Evolutionary conservation across 1,284 basidiomycete species (phyloP).

Genomic region (Boletus hoseneyae): DNA sequence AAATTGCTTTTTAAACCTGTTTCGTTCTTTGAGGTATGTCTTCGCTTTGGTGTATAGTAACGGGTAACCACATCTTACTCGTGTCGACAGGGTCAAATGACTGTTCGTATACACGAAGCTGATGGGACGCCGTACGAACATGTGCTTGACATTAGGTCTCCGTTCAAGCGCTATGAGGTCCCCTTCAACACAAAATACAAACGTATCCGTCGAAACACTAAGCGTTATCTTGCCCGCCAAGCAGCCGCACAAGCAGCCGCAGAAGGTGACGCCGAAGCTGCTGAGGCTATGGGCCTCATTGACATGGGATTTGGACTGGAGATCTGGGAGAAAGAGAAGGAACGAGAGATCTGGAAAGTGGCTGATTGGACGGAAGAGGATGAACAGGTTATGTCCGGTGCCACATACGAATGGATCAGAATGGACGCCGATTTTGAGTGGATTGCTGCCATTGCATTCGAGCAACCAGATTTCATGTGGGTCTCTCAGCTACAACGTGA

Average conservation of each 20-base stretch:
- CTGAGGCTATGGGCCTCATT: conserved; percentile 90
- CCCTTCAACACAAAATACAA: conserved; percentile 99
- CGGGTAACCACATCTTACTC: conserved; percentile 7
- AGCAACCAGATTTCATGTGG: conserved; percentile 99
- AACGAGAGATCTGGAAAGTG: conserved; percentile 93
- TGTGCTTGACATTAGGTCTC: conserved; percentile 85
- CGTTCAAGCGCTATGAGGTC: conserved; percentile 91
- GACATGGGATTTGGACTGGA: conserved; percentile 96
- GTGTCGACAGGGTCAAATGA: conserved; percentile 81
- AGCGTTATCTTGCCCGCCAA: conserved; percentile 91
- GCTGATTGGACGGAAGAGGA: conserved; percentile 99
- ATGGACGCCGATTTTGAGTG: conserved; percentile 99
- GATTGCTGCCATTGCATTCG: conserved; percentile 90
- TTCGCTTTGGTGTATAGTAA: background rate
- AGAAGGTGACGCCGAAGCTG: conserved; percentile 85
- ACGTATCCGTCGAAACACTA: conserved; percentile 91
- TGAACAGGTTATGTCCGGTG: conserved; percentile 88
- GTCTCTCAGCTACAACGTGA: conserved; percentile 95
- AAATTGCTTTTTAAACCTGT: conserved; percentile 79
- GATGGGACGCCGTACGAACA: conserved; percentile 99
- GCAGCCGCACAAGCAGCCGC: conserved; percentile 91
- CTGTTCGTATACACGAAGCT: conserved; percentile 97
- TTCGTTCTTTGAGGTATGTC: conserved; percentile 75
- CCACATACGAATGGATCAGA: conserved; percentile 99
- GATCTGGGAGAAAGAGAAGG: conserved; percentile 94